These are phyloP conservation scores for Mycoemilia scoparia DNA, from an alignment of 192 early-diverging fungal species.

Conservation along the genomic window DNA sequence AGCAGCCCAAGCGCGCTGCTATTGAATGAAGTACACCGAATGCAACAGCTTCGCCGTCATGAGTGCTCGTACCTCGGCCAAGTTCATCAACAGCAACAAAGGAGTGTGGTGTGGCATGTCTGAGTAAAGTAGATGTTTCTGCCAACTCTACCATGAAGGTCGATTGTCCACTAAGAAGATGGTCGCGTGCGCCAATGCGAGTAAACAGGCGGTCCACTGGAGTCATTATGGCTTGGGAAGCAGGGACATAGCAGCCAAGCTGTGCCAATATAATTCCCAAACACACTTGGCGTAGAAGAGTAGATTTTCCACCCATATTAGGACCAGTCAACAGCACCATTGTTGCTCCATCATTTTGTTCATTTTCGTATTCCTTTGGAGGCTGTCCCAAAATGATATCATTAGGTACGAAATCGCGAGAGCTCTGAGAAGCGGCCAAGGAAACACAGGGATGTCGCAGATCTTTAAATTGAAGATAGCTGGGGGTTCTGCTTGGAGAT, in stretches of 20 bases:
- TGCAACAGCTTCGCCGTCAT: conserved; percentile 94
- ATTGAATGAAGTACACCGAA: conserved; percentile 76
- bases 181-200: conserved; percentile 94
- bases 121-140: conserved; percentile 83
- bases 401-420: conserved; percentile 84
- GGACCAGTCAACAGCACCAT: conserved; percentile 91
- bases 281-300: conserved; percentile 85
- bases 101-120: conserved; percentile 73
- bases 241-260: conserved; percentile 88
- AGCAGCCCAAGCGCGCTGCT: conserved; percentile 58
- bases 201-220: conserved; percentile 92
- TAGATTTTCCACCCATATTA: conserved; percentile 99
- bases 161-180: conserved; percentile 80
- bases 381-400: conserved; percentile 58
- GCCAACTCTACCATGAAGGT: conserved; percentile 95
- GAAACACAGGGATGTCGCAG: conserved; percentile 86
- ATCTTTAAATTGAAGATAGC: conserved; percentile 65
- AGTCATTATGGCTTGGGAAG: conserved; percentile 45
- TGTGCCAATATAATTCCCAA: conserved; percentile 92
- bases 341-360: conserved; percentile 16
- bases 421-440: conserved; percentile 6
- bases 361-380: conserved; percentile 4
- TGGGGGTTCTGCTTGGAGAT: too few species aligned
- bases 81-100: conserved; percentile 96
- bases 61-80: conserved; percentile 90